phyloP scores from a whole-genome alignment of 2,329 filamentous ascomycete species.

The Plenodomus tracheiphilus region DNA sequence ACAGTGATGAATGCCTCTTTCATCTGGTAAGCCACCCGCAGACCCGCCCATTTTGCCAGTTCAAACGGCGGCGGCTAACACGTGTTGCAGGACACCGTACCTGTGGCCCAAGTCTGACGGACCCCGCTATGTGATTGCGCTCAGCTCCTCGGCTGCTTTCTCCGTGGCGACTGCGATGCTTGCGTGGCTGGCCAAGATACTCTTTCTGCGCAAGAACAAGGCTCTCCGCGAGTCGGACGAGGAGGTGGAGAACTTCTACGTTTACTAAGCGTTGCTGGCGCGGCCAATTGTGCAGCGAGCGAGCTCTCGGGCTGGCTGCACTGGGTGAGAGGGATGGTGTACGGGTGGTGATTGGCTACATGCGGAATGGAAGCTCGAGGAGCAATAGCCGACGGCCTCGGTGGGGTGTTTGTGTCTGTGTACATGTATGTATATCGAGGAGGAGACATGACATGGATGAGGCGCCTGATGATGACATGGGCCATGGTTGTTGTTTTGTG shows the following conservation, averaged over 20 bases:
- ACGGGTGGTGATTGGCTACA: too few species aligned
- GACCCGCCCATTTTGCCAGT: not conserved
- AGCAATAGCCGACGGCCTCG: not conserved
- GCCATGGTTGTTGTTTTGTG: too few species aligned
- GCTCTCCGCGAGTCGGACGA: slow-evolving; percentile 28
- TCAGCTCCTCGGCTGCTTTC: slow-evolving; percentile 38
- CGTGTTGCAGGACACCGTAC: slow-evolving; percentile 33
- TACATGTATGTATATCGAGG: too few species aligned
- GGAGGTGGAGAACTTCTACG: slow-evolving; percentile 34
- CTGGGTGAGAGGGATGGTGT: too few species aligned
- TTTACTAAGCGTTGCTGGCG: slow-evolving; percentile 23
- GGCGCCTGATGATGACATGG: too few species aligned
- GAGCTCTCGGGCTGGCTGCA: not conserved
- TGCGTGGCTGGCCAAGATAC: slow-evolving; percentile 38
- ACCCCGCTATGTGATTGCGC: slow-evolving; percentile 36
- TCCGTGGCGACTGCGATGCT: slow-evolving; percentile 33
- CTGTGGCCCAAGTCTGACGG: slow-evolving; percentile 39
- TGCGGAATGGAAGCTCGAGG: slow-evolving; percentile 3
- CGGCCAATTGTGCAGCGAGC: not conserved
- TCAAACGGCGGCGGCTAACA: slow-evolving; percentile 1
- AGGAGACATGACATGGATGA: too few species aligned
- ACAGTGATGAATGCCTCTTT: slow-evolving; percentile 48
- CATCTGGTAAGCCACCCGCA: slow-evolving; percentile 37
- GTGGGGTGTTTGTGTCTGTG: too few species aligned
- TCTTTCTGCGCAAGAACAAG: slow-evolving; percentile 39